These are phyloP conservation scores for Globisporangium sylvaticum DNA, from an alignment of 352 stramenopile species.

Conservation along the genomic window DNA sequence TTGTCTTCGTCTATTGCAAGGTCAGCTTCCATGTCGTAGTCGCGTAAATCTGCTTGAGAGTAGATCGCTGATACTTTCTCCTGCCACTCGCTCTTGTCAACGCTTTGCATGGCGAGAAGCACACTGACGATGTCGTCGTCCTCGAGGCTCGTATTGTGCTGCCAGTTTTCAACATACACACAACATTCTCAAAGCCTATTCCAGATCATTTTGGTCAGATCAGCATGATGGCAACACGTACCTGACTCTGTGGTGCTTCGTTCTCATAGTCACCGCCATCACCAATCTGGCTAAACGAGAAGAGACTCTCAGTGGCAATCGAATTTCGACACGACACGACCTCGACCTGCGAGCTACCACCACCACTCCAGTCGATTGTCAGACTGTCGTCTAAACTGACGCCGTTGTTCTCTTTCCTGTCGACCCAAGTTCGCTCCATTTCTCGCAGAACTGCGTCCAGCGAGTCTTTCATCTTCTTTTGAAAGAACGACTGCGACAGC, in stretches of 20 bases:
- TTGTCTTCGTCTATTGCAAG: constrained; percentile 19
- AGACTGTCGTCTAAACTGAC: constrained; percentile 8
- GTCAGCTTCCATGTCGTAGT: background rate
- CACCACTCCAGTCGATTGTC: constrained; percentile 10
- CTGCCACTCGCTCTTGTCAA: constrained; percentile 20
- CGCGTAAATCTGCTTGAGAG: constrained; percentile 12
- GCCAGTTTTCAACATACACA: background rate
- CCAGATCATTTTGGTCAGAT: background rate
- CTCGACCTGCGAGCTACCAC: constrained; percentile 9
- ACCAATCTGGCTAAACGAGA: constrained; percentile 47
- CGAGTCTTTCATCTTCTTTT: constrained; percentile 71
- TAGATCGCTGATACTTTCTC: constrained; percentile 18
- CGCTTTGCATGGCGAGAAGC: constrained; percentile 44
- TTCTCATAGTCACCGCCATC: constrained; percentile 7
- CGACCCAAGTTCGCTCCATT: constrained; percentile 25
- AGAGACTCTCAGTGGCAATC: constrained; percentile 39
- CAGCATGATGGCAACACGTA: background rate
- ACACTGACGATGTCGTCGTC: constrained; percentile 50
- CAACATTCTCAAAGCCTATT: background rate
- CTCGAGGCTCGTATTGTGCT: constrained; percentile 25
- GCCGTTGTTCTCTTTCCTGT: background rate
- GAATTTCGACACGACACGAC: constrained; percentile 39
- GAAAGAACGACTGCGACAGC: constrained; percentile 81
- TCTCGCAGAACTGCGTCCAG: constrained; percentile 48
- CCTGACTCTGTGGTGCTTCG: constrained; percentile 20